phyloP scores from a whole-genome alignment of 176 grass and related monocot species.

The Raddia distichophylla region DNA sequence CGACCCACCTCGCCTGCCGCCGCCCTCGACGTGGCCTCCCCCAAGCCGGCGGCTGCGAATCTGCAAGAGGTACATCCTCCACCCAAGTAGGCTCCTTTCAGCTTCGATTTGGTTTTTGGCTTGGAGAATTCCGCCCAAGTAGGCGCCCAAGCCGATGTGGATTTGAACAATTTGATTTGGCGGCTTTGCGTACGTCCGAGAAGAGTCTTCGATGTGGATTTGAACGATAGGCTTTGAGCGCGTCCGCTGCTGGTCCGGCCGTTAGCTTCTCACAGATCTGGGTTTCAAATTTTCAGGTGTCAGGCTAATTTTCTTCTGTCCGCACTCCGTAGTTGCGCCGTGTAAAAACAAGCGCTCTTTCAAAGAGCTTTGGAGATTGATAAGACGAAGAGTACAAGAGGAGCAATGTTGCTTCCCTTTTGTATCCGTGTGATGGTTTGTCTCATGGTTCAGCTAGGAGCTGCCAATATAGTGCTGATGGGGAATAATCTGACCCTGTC shows the following conservation, averaged over 20 bases:
- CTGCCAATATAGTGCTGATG: slow-evolving; percentile 84
- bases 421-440: slow-evolving; percentile 43
- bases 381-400: slow-evolving; percentile 40
- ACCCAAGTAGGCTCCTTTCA: too few relatives aligned
- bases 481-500: slow-evolving; percentile 69
- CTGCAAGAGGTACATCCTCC: too few relatives aligned
- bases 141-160: too few relatives aligned
- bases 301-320: slow-evolving; percentile 10
- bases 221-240: too few relatives aligned
- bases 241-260: slow-evolving; percentile 36
- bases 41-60: too few relatives aligned
- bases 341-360: slow-evolving; percentile 19
- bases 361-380: background rate
- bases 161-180: too few relatives aligned
- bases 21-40: too few relatives aligned
- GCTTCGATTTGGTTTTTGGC: too few relatives aligned
- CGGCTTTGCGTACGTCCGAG: too few relatives aligned
- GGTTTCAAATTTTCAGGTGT: slow-evolving; percentile 39
- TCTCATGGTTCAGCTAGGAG: slow-evolving; percentile 54
- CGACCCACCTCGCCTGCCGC: too few relatives aligned
- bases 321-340: background rate
- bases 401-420: slow-evolving; percentile 12
- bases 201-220: too few relatives aligned
- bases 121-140: too few relatives aligned
- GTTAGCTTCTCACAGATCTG: slow-evolving; percentile 10